Evolutionary conservation across 2,329 filamentous ascomycete species (phyloP).

Genomic region (Didymella exigua): DNA sequence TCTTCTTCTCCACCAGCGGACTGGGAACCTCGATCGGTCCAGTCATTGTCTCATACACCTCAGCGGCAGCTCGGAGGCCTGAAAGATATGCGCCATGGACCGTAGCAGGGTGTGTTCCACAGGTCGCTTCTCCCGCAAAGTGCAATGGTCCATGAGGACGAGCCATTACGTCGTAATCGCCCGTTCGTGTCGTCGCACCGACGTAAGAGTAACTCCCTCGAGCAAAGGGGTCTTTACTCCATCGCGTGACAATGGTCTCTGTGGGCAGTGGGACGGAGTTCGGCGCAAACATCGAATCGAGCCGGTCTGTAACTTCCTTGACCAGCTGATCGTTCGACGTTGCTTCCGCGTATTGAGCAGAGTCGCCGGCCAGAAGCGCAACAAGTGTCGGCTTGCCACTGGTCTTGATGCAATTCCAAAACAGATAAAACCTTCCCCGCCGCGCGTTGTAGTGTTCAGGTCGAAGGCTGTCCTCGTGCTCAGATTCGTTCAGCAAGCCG

Average conservation of each 20-base stretch:
- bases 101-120: constrained; percentile 92
- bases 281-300: constrained; percentile 73
- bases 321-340: constrained; percentile 77
- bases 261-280: constrained; percentile 73
- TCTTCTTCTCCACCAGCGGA: constrained; percentile 71
- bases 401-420: constrained; percentile 94
- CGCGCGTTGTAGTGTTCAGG: constrained; percentile 79
- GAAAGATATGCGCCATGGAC: constrained; percentile 97
- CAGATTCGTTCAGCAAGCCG: constrained; percentile 80
- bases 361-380: constrained; percentile 93
- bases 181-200: constrained; percentile 76
- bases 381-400: constrained; percentile 84
- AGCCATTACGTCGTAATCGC: constrained; percentile 94
- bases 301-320: constrained; percentile 76
- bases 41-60: constrained; percentile 79
- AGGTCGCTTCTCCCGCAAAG: constrained; percentile 97
- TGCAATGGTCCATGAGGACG: constrained; percentile 82
- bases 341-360: constrained; percentile 84
- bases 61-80: constrained; percentile 84
- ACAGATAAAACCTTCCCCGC: constrained; percentile 93
- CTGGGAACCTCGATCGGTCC: constrained; percentile 77
- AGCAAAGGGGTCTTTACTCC: constrained; percentile 90
- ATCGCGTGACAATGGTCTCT: constrained; percentile 89
- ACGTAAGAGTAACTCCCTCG: constrained; percentile 95
- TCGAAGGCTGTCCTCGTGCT: constrained; percentile 70